These are phyloP conservation scores for Solanum aculeatissimum DNA, from an alignment of 305 asterid genomes.

Conservation along the genomic window DNA sequence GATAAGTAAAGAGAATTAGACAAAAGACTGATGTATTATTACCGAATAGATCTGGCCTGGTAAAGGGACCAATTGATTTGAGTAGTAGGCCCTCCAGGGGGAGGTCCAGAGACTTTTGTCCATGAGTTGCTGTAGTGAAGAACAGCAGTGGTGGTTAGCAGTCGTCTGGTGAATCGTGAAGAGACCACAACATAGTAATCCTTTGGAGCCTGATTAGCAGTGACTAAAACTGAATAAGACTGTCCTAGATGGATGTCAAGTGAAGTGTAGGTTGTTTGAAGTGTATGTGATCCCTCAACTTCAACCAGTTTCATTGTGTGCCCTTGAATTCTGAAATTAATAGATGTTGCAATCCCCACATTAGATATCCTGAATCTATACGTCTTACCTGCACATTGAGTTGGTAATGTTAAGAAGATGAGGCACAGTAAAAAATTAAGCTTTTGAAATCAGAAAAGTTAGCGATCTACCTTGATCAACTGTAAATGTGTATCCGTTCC, in stretches of 20 bases:
- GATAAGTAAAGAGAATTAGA: background rate
- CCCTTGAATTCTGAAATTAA: constrained; percentile 86
- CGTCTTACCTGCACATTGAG: constrained; percentile 51
- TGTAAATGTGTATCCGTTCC: constrained; percentile 77
- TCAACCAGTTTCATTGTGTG: constrained; percentile 77
- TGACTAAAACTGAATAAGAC: constrained; percentile 81
- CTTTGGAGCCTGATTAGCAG: constrained; percentile 66
- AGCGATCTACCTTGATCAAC: constrained; percentile 53
- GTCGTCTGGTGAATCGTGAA: constrained; percentile 59
- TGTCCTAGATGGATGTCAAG: constrained; percentile 85
- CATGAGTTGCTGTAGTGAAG: constrained; percentile 78
- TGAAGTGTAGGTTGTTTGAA: constrained; percentile 57
- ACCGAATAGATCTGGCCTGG: constrained; percentile 92
- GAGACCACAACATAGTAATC: constrained; percentile 81
- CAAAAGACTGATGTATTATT: constrained; percentile 4
- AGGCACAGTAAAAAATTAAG: background rate
- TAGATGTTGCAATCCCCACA: constrained; percentile 64
- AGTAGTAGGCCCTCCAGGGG: constrained; percentile 76
- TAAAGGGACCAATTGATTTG: constrained; percentile 44
- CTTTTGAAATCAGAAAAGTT: background rate
- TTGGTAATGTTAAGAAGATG: background rate
- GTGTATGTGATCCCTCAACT: constrained; percentile 94
- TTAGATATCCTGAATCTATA: constrained; percentile 89
- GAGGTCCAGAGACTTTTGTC: constrained; percentile 53
- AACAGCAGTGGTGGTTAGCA: constrained; percentile 71